A percentile compares a stretch with the other conserved stretches of the same genome.
phyloP scores from a whole-genome alignment of 805 yeast genomes.

The Kuraishia hungarica region DNA sequence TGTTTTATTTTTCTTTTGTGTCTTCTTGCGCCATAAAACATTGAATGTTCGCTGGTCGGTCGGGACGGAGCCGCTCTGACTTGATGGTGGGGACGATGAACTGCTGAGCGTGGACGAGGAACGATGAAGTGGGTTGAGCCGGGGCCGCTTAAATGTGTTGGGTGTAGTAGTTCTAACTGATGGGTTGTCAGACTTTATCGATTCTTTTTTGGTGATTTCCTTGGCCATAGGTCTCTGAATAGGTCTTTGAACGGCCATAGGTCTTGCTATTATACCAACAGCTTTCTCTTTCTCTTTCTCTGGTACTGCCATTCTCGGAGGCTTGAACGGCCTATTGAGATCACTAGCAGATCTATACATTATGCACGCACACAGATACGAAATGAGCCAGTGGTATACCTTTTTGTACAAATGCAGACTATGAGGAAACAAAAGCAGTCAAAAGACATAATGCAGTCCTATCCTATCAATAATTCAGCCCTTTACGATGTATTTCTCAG shows the following conservation, averaged over 20 bases:
- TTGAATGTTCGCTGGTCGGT: conserved; percentile 6
- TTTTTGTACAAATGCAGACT: too few relatives aligned
- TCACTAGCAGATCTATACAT: conserved; percentile 1
- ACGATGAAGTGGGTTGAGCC: not conserved
- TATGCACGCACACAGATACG: too few relatives aligned
- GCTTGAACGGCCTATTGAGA: conserved; percentile 41
- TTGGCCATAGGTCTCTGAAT: not conserved
- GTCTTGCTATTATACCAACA: not conserved
- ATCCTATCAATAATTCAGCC: too few relatives aligned
- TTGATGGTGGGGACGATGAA: not conserved
- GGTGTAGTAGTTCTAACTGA: not conserved
- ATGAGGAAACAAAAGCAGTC: too few relatives aligned
- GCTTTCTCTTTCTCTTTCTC: not conserved
- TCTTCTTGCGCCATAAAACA: conserved; percentile 62
- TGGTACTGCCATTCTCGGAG: conserved; percentile 28
- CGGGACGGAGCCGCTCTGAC: not conserved
- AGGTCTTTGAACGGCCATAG: not conserved
- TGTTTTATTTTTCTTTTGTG: conserved; percentile 74
- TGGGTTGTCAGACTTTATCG: not conserved
- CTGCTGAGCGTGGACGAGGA: not conserved
- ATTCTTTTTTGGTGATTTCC: not conserved
- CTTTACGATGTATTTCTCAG: too few relatives aligned
- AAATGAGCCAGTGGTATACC: too few relatives aligned
- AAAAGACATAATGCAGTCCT: too few relatives aligned
- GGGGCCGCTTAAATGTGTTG: not conserved